Percentiles rank a stretch among this genome's conserved stretches.
These are phyloP conservation scores for Eremothecium gossypii DNA, from an alignment of 1,139 yeast species.

Conservation along the genomic window DNA sequence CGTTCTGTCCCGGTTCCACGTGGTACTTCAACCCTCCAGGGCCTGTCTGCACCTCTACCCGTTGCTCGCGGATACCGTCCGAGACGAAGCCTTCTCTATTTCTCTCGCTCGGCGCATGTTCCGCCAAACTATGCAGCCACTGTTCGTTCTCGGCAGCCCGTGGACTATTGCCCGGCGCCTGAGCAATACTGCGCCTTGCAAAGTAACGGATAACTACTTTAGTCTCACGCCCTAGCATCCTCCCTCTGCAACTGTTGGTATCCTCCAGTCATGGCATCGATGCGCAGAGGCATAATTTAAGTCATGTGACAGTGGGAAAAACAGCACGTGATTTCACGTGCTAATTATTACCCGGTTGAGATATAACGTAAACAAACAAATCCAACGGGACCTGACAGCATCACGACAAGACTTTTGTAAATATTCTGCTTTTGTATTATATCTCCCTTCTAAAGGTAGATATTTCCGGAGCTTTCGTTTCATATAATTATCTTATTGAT, in stretches of 20 bases:
- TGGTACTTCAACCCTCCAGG: slow-evolving; percentile 8
- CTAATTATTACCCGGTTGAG: not conserved
- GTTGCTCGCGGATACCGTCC: not conserved
- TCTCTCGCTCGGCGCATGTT: not conserved
- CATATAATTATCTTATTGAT: not conserved
- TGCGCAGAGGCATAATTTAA: too few species aligned
- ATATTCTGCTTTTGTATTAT: slow-evolving; percentile 1
- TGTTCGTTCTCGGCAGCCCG: slow-evolving; percentile 37
- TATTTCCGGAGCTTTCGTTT: not conserved
- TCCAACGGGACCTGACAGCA: not conserved
- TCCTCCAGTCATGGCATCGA: too few species aligned
- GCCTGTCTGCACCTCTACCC: not conserved
- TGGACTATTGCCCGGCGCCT: slow-evolving; percentile 40
- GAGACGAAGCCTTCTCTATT: not conserved
- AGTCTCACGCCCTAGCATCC: too few species aligned
- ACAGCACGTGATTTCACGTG: slow-evolving; percentile 1
- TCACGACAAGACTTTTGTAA: not conserved
- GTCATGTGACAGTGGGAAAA: too few species aligned
- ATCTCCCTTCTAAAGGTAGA: not conserved
- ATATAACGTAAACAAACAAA: slow-evolving; percentile 1
- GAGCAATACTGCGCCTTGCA: slow-evolving; percentile 3
- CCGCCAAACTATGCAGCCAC: slow-evolving; percentile 34
- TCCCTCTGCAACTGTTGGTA: too few species aligned
- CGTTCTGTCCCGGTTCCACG: slow-evolving; percentile 18
- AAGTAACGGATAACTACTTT: not conserved